These are phyloP conservation scores for Aspergillus carlsbadensis DNA, from an alignment of 495 filamentous ascomycete genomes.

Conservation along the genomic window DNA sequence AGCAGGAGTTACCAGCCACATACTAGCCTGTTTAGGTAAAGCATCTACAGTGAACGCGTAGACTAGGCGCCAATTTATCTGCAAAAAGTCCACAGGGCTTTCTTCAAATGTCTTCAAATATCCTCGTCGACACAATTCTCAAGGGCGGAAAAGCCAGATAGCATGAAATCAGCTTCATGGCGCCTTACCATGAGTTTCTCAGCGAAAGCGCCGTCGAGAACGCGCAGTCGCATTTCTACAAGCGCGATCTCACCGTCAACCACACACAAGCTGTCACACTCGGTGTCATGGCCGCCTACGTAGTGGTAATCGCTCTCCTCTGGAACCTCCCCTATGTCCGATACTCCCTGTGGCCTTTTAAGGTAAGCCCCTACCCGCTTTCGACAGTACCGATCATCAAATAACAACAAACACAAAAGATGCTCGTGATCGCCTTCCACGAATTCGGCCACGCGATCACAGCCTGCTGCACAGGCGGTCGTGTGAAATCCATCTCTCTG, in stretches of 20 bases:
- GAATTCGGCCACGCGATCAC: slow-evolving; percentile 78
- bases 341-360: slow-evolving; percentile 79
- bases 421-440: slow-evolving; percentile 84
- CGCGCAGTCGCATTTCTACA: slow-evolving; percentile 29
- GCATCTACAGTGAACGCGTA: slow-evolving; percentile 20
- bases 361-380: slow-evolving; percentile 42
- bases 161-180: slow-evolving; percentile 33
- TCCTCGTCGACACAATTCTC: background rate
- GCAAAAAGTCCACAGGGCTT: background rate
- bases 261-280: slow-evolving; percentile 73
- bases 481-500: slow-evolving; percentile 68
- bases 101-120: background rate
- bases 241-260: slow-evolving; percentile 61
- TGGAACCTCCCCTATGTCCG: slow-evolving; percentile 79
- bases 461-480: slow-evolving; percentile 68
- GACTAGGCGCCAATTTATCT: slow-evolving; percentile 14
- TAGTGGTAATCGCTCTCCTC: slow-evolving; percentile 69
- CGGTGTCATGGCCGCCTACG: slow-evolving; percentile 66
- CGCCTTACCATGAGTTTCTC: slow-evolving; percentile 30
- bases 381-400: background rate
- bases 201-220: slow-evolving; percentile 24
- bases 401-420: slow-evolving; percentile 40
- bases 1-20: slow-evolving; percentile 13
- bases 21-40: slow-evolving; percentile 15
- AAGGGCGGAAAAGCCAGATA: slow-evolving; percentile 6